Evolutionary conservation across 2,329 filamentous ascomycete species (phyloP), one percentile per base, ranked within the genome.

Genomic region (Fusarium floridanum): DNA sequence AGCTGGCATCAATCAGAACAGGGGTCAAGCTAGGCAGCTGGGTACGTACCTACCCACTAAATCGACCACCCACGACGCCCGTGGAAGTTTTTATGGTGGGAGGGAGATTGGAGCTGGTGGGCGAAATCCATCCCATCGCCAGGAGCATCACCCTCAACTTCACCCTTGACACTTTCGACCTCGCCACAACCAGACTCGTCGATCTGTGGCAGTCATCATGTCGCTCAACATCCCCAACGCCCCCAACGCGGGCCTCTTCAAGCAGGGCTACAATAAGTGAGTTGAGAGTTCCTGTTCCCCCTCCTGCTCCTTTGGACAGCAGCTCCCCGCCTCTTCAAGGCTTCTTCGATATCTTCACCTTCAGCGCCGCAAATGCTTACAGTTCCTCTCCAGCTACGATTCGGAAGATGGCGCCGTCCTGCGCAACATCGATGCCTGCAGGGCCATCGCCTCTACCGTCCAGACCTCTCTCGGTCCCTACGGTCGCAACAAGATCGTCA

Each of bases 401-500:
- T 93, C 96, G 71, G 97, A 99, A 91, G 97, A 99, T 94, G 97
- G 97, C 83, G 97, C 97, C 78, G 95, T 99, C 77, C 90, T 98
- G 76, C 95, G 97, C 82, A 99, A 99, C 85, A 98, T 99, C 86
- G 97, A 99, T 83, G 97, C 97, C 83, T 99, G 97, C 88, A 91
- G 95, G 76, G 94, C 97, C 77, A 98, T 99, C 85, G 92, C 97
- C 68, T 94, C 94, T 80, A 99, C 97, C 62, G 97, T 99, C 60
- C 95, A 98, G 88, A 98, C 97, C 67, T 98, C 97, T 55, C 90
- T 99, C 39, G 97, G 97, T 62, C 97, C 97, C 70, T 98, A 98
- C 85, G 97, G 97, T 81, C 94, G 97, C 85, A 99, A 99, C 89
- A 99, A 99, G 88, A 95, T 99, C 82, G 95, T 99, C 87, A 98